These are phyloP conservation scores for Aspergillus brunneoviolaceus DNA, from an alignment of 2,329 filamentous ascomycete species.

Conservation along the genomic window DNA sequence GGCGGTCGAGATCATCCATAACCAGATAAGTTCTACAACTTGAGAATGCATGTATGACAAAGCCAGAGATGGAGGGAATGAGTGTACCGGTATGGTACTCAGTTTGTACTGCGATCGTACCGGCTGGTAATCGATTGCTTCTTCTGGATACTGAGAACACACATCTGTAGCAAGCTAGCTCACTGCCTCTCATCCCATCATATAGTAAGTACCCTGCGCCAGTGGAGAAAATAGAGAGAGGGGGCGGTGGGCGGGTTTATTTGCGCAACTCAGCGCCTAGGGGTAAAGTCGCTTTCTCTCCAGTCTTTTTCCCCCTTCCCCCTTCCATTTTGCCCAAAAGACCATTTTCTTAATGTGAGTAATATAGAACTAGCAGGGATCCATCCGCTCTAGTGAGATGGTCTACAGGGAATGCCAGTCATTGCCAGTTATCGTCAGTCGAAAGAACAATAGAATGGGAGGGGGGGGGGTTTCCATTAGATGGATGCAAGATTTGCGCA, in stretches of 20 bases:
- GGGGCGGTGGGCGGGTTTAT: neutral
- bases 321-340: too few species aligned
- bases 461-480: neutral
- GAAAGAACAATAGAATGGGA: neutral
- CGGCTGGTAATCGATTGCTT: too few species aligned
- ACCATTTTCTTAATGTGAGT: neutral
- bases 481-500: slow-evolving; percentile 22
- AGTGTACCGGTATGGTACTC: neutral
- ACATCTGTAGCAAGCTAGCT: too few species aligned
- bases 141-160: too few species aligned
- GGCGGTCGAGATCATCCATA: neutral
- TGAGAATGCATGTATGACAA: too few species aligned
- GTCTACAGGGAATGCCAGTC: neutral
- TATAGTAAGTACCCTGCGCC: too few species aligned
- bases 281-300: neutral
- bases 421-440: neutral
- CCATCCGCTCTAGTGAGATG: neutral
- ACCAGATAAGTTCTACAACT: neutral
- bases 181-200: too few species aligned
- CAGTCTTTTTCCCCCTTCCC: too few species aligned
- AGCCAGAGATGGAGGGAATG: too few species aligned
- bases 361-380: neutral
- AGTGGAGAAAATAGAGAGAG: too few species aligned
- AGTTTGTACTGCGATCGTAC: neutral
- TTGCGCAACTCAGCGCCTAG: neutral